A percentile compares a stretch with the other conserved stretches of the same genome.
These are phyloP conservation scores for Schizochytrium sp. DNA, from an alignment of 108 stramenopile genomes.

Conservation along the genomic window DNA sequence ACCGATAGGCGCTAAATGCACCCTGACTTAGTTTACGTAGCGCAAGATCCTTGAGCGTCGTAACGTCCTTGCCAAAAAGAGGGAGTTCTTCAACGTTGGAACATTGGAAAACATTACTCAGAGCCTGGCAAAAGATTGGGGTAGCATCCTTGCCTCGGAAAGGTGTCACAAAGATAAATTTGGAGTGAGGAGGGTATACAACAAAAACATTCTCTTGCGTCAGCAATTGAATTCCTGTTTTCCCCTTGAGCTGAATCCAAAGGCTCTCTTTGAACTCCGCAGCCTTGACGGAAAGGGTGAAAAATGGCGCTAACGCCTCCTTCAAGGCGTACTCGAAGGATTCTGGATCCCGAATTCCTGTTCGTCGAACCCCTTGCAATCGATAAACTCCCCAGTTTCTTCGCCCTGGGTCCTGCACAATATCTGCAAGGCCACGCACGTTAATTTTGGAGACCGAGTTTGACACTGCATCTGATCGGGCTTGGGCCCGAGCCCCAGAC, in stretches of 20 bases:
- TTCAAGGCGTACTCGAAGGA: not conserved
- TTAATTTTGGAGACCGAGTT: not conserved
- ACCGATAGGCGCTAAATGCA: slow-evolving; percentile 53
- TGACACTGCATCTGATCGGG: not conserved
- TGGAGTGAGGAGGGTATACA: slow-evolving; percentile 52
- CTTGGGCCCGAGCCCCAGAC: not conserved
- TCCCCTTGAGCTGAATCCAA: slow-evolving; percentile 41
- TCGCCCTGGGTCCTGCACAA: not conserved
- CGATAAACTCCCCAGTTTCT: not conserved
- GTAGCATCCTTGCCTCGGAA: slow-evolving; percentile 41
- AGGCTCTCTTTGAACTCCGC: slow-evolving; percentile 32
- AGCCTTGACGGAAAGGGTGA: not conserved
- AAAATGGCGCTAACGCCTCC: slow-evolving; percentile 31
- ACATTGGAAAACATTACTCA: slow-evolving; percentile 34
- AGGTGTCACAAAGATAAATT: slow-evolving; percentile 39
- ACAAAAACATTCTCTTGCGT: slow-evolving; percentile 17
- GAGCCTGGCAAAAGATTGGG: slow-evolving; percentile 52
- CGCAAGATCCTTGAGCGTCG: slow-evolving; percentile 47
- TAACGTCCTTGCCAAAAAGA: slow-evolving; percentile 40
- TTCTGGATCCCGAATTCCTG: not conserved
- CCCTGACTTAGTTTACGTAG: slow-evolving; percentile 42
- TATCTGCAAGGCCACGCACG: not conserved
- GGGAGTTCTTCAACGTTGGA: slow-evolving; percentile 28
- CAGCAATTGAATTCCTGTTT: not conserved
- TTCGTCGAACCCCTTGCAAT: not conserved